Percentiles rank a stretch among this genome's conserved stretches.
Conservation (phyloP, 192 early-diverging fungal species). For the Tieghemiomyces parasiticus region DNA sequence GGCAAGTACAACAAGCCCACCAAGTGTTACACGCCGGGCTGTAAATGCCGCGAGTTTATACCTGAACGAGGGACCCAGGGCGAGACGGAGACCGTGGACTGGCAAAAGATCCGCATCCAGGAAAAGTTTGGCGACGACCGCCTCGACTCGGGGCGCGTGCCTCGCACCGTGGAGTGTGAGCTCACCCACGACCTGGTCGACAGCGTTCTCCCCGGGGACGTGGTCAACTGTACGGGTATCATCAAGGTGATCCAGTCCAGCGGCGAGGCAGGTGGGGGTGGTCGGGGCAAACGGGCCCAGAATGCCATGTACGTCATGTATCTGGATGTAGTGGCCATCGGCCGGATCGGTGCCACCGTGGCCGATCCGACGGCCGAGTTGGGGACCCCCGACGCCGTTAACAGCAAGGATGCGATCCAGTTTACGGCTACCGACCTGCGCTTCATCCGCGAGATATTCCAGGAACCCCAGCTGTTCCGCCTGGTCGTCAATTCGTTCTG, state of each 20-base stretch:
- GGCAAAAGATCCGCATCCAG: slow-evolving; percentile 70
- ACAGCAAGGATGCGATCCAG: slow-evolving; percentile 46
- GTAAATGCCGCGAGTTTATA: slow-evolving; percentile 47
- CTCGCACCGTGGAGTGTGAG: slow-evolving; percentile 65
- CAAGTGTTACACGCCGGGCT: slow-evolving; percentile 44
- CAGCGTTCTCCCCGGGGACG: slow-evolving; percentile 63
- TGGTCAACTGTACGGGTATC: slow-evolving; percentile 56
- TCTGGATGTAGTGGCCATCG: slow-evolving; percentile 47
- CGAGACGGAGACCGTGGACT: slow-evolving; percentile 48
- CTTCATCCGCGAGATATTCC: slow-evolving; percentile 47
- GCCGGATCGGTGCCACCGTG: slow-evolving; percentile 32
- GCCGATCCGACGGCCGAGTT: slow-evolving; percentile 13
- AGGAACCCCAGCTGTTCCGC: slow-evolving; percentile 43
- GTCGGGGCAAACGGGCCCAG: slow-evolving; percentile 25
- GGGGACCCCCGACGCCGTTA: slow-evolving; percentile 22
- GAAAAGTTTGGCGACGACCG: slow-evolving; percentile 63
- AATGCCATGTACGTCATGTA: slow-evolving; percentile 62
- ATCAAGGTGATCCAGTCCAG: slow-evolving; percentile 55
- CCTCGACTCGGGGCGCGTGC: slow-evolving; percentile 49
- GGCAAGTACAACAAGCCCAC: slow-evolving; percentile 43
- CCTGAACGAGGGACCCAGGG: slow-evolving; percentile 32
- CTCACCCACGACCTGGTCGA: slow-evolving; percentile 61
- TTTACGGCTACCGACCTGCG: slow-evolving; percentile 57
- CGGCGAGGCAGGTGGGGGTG: slow-evolving; percentile 12
- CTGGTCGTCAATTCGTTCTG: slow-evolving; percentile 67